Base-by-base conservation (phyloP, 352 stramenopile genomes). In the Phytophthora syringae region DNA sequence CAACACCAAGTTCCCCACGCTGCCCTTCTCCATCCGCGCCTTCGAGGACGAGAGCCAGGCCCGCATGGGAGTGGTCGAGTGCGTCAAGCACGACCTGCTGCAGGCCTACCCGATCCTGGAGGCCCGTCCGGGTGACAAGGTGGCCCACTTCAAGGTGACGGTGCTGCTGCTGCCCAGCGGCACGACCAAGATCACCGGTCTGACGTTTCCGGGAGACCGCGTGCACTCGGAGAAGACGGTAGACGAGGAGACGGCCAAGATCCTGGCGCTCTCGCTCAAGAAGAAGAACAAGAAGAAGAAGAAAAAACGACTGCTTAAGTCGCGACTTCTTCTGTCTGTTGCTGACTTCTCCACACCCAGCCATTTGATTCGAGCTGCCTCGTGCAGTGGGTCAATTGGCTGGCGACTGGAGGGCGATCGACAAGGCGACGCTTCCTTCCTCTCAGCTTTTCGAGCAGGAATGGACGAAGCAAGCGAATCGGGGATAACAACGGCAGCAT, bases 81-180 rank as follows among this genome's bases (percentile, higher is more conserved):
- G 95, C 79, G 85, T 99, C 56, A 95, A 94, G 65, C 97, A 99
- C 82, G 95, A 99, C 57, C 82, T 99, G 21, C 77, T 99, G 59
- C 90, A 97, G 67, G 89, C 96, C 5, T 99, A 99, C 79, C 98
- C 98, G 27, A 97, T 99, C 62, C 82, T 99, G 58, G 90, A 98
- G 74, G 98, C 98, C 60, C 89, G 93, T 51, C 76, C 82, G 11
- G 97, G 95, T 45, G 97, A 98, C 52, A 96, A 98, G 71, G 93
- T 99, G 28, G 97, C 96, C 5, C 98, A 99, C 82, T 99, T 99
- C 82, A 99, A 99, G 89, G 97, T 93, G 54, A 99, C 98, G 12
- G 94, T 99, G 44, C 82, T 99, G 52, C 84, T 99, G 45, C 72
- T 99, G 59, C 93, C 96, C 27, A 97, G 86, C 36, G 98, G 98